Percentiles rank a stretch among this genome's conserved stretches.
phyloP scores from a whole-genome alignment of 2,329 filamentous ascomycete genomes.

The Hansfordia pulvinata region DNA sequence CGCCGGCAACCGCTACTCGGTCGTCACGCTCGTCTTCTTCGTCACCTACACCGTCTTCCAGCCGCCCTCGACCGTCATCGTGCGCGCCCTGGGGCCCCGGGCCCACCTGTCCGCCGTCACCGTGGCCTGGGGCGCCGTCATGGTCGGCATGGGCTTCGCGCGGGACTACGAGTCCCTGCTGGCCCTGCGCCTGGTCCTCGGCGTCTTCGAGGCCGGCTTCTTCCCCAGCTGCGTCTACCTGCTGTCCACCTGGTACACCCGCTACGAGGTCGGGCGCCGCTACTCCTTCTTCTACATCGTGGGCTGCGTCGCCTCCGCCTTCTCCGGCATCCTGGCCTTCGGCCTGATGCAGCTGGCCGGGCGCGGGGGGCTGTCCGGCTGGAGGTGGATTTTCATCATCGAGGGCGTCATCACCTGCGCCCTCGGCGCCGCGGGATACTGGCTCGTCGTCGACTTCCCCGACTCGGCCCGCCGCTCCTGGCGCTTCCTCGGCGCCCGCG shows the following conservation, averaged over 20 bases:
- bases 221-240: conserved; percentile 60
- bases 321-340: conserved; percentile 56
- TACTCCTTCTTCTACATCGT: conserved; percentile 59
- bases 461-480: conserved; percentile 23
- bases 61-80: conserved; percentile 54
- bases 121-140: conserved; percentile 43
- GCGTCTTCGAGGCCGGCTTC: conserved; percentile 55
- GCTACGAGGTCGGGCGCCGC: conserved; percentile 56
- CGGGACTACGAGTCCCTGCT: conserved; percentile 35
- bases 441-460: conserved; percentile 35
- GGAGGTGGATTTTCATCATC: conserved; percentile 55
- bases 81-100: conserved; percentile 52
- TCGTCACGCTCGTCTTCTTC: conserved; percentile 63
- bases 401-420: conserved; percentile 39
- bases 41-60: conserved; percentile 61
- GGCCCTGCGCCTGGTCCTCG: conserved; percentile 43
- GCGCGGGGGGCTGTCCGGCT: conserved; percentile 37
- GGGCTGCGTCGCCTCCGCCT: conserved; percentile 51
- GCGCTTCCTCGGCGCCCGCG: conserved; percentile 25
- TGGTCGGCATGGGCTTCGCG: conserved; percentile 54
- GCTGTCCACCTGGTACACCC: conserved; percentile 60
- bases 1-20: conserved; percentile 31
- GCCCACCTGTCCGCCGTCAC: conserved; percentile 40
- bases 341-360: conserved; percentile 55
- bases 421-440: conserved; percentile 22